Base-by-base conservation (phyloP, 2,329 filamentous ascomycete genomes). In the Neoarthrinium moseri region DNA sequence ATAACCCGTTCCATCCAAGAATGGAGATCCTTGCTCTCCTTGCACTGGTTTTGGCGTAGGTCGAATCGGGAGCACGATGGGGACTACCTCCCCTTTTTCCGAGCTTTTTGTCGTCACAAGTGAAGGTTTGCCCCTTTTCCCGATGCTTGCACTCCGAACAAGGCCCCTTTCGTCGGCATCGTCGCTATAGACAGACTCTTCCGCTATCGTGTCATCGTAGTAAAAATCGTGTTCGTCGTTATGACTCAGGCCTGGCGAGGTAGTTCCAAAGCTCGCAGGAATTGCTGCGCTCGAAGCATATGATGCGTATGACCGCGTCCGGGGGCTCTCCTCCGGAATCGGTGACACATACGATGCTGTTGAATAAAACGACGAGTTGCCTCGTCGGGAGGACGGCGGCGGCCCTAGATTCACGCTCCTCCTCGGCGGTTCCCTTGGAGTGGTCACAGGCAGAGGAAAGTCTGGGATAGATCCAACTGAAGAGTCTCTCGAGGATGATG, bases 211-310 rank as follows among this genome's bases (percentile, higher is more conserved):
- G 26, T 78, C 75, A 39, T 78, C 75, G 49, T 75, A 76, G 52
- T 74, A 73, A n/a, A n/a, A n/a, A n/a, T n/a, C n/a, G 51, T 73
- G 73, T 11, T 68, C 68, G n/a, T 75, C 75, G 55, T 70, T 56
- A 43, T 74, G 64, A 61, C 72, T 78, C 24, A 60, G 60, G 11
- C 62, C 62, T 3, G 72, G 71, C 1, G 76, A 77, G 11, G 66
- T 61, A 4, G 73, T 77, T 4, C 73, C 80, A 80, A 85, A 90
- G 54, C 73, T 82, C 17, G 82, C 79, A 1, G 87, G 86, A 61
- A 90, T 87, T 1, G 80, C 86, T 27, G 82, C 79, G 54, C 86
- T 90, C 3, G 87, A 90, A 18, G 81, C 86, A 57, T 81, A 85
- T 0, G 87, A 89, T 22, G 74, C 73, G 58, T 81, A 78, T 1